Conservation (phyloP, 2,329 filamentous ascomycete species). For the Trichophaea hybrida region DNA sequence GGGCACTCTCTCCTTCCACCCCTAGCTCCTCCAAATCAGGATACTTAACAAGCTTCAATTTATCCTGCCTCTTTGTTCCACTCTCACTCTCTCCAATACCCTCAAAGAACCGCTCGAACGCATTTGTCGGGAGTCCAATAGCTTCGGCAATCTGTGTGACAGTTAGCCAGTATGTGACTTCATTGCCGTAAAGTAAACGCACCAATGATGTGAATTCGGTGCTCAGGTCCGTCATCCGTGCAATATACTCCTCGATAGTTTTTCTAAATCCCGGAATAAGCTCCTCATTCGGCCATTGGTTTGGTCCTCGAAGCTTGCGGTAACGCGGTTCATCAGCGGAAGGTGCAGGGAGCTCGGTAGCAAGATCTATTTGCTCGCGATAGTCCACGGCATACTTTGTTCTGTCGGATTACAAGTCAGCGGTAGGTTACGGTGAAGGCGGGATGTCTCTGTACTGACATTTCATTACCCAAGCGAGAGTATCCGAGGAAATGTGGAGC, state of each 20-base stretch:
- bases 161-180: neutral
- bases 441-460: conserved; percentile 28
- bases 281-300: conserved; percentile 58
- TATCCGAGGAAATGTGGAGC: conserved; percentile 58
- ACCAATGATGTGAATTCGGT: conserved; percentile 56
- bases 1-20: conserved; percentile 30
- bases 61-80: conserved; percentile 53
- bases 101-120: conserved; percentile 71
- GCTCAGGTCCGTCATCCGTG: conserved; percentile 56
- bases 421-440: neutral
- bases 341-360: conserved; percentile 59
- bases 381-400: conserved; percentile 65
- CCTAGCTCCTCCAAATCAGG: conserved; percentile 54
- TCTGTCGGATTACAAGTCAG: conserved; percentile 29
- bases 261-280: conserved; percentile 53
- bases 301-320: conserved; percentile 48
- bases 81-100: conserved; percentile 30
- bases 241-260: conserved; percentile 61
- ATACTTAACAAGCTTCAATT: conserved; percentile 80
- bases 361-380: conserved; percentile 75
- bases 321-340: conserved; percentile 49
- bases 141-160: conserved; percentile 50
- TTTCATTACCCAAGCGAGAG: conserved; percentile 49
- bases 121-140: conserved; percentile 52
- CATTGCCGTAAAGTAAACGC: neutral